Evolutionary conservation across 768 basidiomycete genomes (phyloP).

Genomic region (Lactarius deliciosus): DNA sequence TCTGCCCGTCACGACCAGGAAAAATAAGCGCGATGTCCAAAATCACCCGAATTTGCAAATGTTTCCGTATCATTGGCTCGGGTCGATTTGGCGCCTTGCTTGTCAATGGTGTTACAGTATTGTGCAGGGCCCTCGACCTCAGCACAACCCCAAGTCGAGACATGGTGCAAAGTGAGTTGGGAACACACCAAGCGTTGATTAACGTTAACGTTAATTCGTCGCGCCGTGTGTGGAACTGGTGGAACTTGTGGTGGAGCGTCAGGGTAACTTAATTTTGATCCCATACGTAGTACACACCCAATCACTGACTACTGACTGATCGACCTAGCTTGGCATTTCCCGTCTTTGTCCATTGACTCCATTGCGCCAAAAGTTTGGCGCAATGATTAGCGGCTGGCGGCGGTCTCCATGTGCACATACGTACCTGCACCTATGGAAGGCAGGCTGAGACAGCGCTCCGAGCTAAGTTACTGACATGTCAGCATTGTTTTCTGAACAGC

Average conservation of each 20-base stretch:
- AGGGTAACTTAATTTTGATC: not conserved
- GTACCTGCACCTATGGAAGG: not conserved
- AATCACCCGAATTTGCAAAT: not conserved
- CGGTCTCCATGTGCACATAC: not conserved
- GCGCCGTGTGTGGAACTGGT: not conserved
- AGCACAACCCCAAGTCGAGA: not conserved
- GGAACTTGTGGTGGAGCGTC: not conserved
- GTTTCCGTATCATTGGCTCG: not conserved
- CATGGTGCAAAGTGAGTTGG: not conserved
- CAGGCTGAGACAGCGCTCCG: no score
- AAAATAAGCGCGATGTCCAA: not conserved
- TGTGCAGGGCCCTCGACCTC: not conserved
- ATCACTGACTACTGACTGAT: not conserved
- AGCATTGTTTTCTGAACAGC: not conserved
- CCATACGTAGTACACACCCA: not conserved
- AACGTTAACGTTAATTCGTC: not conserved
- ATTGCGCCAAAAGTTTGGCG: not conserved
- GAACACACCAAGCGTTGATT: not conserved
- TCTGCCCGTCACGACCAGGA: not conserved
- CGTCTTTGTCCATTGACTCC: not conserved
- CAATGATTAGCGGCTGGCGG: not conserved
- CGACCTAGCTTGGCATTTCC: no score
- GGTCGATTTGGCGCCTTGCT: no score
- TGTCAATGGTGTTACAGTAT: no score
- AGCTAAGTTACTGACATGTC: no score